Base-by-base conservation (phyloP, 1,139 yeast species). In the Suhomyces choctaworum region DNA sequence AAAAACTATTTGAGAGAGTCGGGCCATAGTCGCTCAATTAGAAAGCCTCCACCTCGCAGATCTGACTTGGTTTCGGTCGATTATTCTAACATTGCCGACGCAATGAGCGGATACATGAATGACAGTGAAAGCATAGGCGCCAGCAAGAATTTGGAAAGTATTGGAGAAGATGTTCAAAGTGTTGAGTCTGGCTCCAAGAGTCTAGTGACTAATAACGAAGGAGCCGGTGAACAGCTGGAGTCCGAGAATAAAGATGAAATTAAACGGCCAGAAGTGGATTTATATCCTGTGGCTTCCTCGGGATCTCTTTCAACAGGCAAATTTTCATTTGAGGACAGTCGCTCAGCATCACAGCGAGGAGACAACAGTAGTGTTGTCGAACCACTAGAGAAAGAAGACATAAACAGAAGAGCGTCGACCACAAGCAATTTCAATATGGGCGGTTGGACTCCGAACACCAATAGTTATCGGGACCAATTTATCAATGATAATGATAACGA, bases 381-480 rank as follows among this genome's bases (percentile, higher is more conserved):
- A 22, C 45, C 39, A 29, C 22, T 52, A 12, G 32, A 29, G 12
- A 29, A 24, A 23, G 32, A 29, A 3, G 32, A 29, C 12, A 12
- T 12, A 12, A 29, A 29, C 5, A 54, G 73, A 42, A 50, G 72
- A 40, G 60, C 49, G 9, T 67, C 74, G 1, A 62, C 70, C 4
- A 56, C 60, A 57, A 66, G 71, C 39, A 60, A 76, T 21, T 52
- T 73, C 48, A 70, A 64, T 40, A 62, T 75, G 63, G 80, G 80
- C 2, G 60, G 60, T 13, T 75, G 80, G 80, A 64, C 67, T 40
- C 80, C 80, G 4, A 68, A 73, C 42, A 73, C 80, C 8, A 66
- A 62, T 28, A 64, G 60, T 34, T 74, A 56, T 51, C 62, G 81
- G 34, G 79, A 73, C 42, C 72, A 70, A 38, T 76, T 76, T 40